Evolutionary conservation across 1,139 yeast genomes (phyloP), one percentile per base, ranked within the genome.

Genomic region (Wickerhamomyces sp.): DNA sequence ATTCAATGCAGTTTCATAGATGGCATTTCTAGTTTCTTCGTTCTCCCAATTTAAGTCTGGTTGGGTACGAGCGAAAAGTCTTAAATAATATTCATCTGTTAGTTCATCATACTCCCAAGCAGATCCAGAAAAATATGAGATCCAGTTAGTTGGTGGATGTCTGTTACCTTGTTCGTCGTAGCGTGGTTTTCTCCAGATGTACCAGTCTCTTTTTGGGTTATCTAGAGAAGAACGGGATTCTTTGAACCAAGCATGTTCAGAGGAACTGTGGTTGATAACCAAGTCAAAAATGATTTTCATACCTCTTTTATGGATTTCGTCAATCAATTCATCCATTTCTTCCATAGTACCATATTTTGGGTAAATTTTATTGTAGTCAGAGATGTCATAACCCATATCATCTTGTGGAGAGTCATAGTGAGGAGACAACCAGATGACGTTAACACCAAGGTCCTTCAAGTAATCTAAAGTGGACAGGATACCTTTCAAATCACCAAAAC

Each of bases 21-120:
- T 70, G 24, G 78, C 81, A 14, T 69, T 55, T 56, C 81, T 63
- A 28, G 70, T 63, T 37, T 63, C 74, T 46, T 67, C 71, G 49
- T 68, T 74, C 51, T 76, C 81, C 82, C 82, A 76, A 55, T 76
- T 76, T 48, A 76, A 62, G 50, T 76, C 82, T 14, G 81, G 81
- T 55, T 76, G 82, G 25, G 70, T 56, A 37, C 54, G 57, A 22
- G 80, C 78, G 55, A 75, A 76, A 35, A 75, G 59, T 40, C 68
- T 72, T 45, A 76, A 63, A 55, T 75, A 76, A 60, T 74, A 76
- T 55, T 76, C 79, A 29, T 62, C 66, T 8, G 81, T 74, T 5
- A 39, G 31, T 43, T 72, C 78, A 52, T 76, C 82, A 49, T 63
- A 75, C 40, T 65, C 63, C 82, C 82, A 76, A 6, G 81, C 80